Evolutionary conservation across 345 rosid genomes (phyloP).

Genomic region (Conringia planisiliqua): DNA sequence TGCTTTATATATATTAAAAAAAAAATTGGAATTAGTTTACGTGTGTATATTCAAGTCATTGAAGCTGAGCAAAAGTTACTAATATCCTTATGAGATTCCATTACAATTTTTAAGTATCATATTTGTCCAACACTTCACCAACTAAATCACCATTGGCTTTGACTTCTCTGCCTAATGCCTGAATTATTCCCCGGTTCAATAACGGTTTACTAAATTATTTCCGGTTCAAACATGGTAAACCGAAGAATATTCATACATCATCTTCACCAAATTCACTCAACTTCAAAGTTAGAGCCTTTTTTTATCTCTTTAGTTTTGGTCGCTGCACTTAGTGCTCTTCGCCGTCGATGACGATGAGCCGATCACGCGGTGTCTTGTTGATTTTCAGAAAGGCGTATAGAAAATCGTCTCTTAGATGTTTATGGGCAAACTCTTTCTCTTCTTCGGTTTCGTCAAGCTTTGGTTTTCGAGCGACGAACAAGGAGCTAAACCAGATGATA

Average conservation of each 20-base stretch:
- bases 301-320: not conserved
- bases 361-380: not conserved
- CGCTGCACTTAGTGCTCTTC: constrained; percentile 2
- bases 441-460: constrained; percentile 16
- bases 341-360: constrained; percentile 26
- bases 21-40: too few species aligned
- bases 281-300: not conserved
- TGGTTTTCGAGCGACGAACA: constrained; percentile 39
- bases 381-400: not conserved
- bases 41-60: not conserved
- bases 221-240: not conserved
- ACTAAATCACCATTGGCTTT: constrained; percentile 9
- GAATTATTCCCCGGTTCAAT: not conserved
- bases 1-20: too few species aligned
- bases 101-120: constrained; percentile 11
- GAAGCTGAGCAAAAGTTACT: constrained; percentile 1
- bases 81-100: constrained; percentile 17
- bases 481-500: constrained; percentile 44
- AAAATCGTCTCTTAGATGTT: not conserved
- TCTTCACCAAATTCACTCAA: not conserved
- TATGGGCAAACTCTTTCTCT: constrained; percentile 2
- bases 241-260: not conserved
- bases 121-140: constrained; percentile 15
- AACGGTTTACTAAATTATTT: not conserved
- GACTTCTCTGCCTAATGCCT: not conserved